Evolutionary conservation across 176 grass and related monocot species (phyloP).

Genomic region (Dactylis glomerata): DNA sequence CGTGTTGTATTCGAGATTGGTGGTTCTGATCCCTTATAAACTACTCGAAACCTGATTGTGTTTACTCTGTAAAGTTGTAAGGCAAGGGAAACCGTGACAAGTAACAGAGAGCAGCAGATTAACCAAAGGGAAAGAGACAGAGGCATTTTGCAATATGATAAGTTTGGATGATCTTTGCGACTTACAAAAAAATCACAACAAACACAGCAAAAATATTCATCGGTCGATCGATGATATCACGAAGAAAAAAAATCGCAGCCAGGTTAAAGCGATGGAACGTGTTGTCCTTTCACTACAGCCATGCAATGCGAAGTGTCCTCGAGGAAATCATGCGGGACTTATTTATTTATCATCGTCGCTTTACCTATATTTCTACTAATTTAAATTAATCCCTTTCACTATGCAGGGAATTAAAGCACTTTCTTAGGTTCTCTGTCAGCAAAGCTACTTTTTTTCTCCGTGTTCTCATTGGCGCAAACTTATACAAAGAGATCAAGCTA

Average conservation of each 20-base stretch:
- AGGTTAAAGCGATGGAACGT: conserved; percentile 4
- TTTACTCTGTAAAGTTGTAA: background rate
- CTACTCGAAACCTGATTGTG: background rate
- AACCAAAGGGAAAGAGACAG: background rate
- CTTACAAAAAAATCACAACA: background rate
- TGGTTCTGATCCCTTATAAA: background rate
- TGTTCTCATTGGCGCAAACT: background rate
- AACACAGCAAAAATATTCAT: background rate
- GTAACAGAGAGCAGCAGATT: background rate
- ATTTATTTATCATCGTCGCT: background rate
- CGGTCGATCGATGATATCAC: background rate
- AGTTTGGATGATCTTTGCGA: background rate
- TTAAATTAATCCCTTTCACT: background rate
- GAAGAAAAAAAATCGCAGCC: background rate
- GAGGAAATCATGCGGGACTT: conserved; percentile 18
- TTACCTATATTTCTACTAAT: background rate
- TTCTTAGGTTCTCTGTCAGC: background rate
- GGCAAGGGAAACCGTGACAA: background rate
- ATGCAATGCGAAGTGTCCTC: conserved; percentile 25
- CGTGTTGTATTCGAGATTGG: background rate
- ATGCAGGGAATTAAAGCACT: background rate
- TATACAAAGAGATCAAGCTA: background rate
- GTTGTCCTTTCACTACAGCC: conserved; percentile 15
- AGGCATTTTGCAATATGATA: background rate
- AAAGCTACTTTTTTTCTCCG: background rate